Conservation (phyloP, 2,329 filamentous ascomycete species). For the Escovopsis weberi region DNA sequence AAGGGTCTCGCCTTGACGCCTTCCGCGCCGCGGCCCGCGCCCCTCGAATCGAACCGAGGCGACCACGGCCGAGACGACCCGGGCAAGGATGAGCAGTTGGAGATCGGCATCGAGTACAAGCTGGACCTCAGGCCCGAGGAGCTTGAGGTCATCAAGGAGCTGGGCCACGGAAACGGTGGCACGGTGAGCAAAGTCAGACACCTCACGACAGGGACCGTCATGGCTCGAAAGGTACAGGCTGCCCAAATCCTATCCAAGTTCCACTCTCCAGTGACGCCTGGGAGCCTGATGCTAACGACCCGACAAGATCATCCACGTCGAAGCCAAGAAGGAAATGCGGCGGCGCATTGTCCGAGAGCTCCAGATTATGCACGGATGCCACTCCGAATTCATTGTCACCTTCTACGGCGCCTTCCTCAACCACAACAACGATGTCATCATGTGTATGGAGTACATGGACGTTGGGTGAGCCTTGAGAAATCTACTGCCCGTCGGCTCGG, state of each 20-base stretch:
- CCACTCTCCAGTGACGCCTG: neutral
- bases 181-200: constrained; percentile 98
- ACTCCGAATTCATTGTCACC: constrained; percentile 90
- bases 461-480: constrained; percentile 61
- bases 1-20: constrained; percentile 85
- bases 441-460: constrained; percentile 99
- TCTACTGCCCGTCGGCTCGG: too few relatives aligned
- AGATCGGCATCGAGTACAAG: constrained; percentile 96
- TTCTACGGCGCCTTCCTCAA: constrained; percentile 98
- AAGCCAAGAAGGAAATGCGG: constrained; percentile 92
- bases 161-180: constrained; percentile 90
- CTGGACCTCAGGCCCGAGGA: constrained; percentile 85
- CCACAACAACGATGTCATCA: constrained; percentile 91
- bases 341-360: constrained; percentile 95
- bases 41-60: constrained; percentile 54
- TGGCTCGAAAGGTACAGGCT: constrained; percentile 81
- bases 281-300: constrained; percentile 7
- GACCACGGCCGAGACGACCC: constrained; percentile 45
- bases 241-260: neutral
- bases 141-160: constrained; percentile 80
- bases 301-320: constrained; percentile 81
- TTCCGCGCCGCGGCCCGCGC: constrained; percentile 55
- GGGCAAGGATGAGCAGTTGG: constrained; percentile 49
- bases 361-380: constrained; percentile 96
- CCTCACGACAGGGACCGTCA: constrained; percentile 83